Evolutionary conservation across 352 stramenopile species (phyloP).

Genomic region (Peronospora destructor): DNA sequence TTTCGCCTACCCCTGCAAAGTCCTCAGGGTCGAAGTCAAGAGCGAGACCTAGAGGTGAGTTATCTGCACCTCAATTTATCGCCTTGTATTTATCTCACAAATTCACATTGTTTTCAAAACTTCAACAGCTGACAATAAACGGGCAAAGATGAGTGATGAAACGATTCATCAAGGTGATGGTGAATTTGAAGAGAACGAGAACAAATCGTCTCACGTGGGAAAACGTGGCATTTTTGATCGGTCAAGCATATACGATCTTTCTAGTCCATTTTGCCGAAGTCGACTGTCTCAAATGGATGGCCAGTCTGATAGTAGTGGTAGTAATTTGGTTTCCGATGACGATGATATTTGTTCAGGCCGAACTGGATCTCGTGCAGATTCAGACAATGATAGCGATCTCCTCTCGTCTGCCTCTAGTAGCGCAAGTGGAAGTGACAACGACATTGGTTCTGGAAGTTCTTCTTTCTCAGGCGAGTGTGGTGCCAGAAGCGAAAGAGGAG

Average conservation of each 20-base stretch:
- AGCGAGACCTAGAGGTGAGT: conserved; percentile 19
- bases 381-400: conserved; percentile 35
- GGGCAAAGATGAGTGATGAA: conserved; percentile 24
- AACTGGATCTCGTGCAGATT: conserved; percentile 32
- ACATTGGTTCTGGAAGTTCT: conserved; percentile 36
- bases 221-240: conserved; percentile 36
- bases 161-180: conserved; percentile 45
- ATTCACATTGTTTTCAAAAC: conserved; percentile 1
- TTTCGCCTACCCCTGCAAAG: conserved; percentile 25
- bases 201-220: not conserved
- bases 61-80: not conserved
- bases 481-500: conserved; percentile 21
- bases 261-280: conserved; percentile 11
- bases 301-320: conserved; percentile 48
- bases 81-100: not conserved
- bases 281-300: conserved; percentile 43
- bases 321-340: conserved; percentile 42
- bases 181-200: conserved; percentile 26
- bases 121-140: conserved; percentile 18
- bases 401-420: conserved; percentile 41
- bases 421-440: conserved; percentile 54
- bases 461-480: conserved; percentile 34
- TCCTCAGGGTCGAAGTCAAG: conserved; percentile 17
- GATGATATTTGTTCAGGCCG: conserved; percentile 37
- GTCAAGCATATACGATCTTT: conserved; percentile 28